These are phyloP conservation scores for Alternaria sp. DNA, from an alignment of 2,329 filamentous ascomycete species.

Conservation along the genomic window DNA sequence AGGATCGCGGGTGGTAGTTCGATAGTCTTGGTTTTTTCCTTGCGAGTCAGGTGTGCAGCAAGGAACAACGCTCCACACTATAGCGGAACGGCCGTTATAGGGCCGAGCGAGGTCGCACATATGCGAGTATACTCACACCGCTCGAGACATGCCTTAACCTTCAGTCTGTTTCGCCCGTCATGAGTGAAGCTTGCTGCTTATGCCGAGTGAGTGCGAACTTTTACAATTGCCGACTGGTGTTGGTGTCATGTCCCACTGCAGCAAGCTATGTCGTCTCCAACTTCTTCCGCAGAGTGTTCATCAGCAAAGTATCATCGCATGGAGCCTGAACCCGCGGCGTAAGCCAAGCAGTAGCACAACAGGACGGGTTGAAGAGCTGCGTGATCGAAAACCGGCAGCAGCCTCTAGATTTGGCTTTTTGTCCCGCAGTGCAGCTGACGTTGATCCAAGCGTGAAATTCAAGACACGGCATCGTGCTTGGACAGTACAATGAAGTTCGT, in stretches of 20 bases:
- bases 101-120: constrained; percentile 8
- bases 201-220: not conserved
- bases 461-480: constrained; percentile 13
- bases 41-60: constrained; percentile 6
- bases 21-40: not conserved
- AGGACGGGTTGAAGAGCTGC: constrained; percentile 5
- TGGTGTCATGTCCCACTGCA: constrained; percentile 5
- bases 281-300: not conserved
- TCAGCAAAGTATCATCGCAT: not conserved
- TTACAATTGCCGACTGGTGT: not conserved
- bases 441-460: constrained; percentile 14
- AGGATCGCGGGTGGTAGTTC: constrained; percentile 8
- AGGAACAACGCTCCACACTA: constrained; percentile 4
- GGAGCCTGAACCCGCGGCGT: constrained; percentile 1
- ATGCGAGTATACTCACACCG: constrained; percentile 12
- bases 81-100: constrained; percentile 2
- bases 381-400: constrained; percentile 11
- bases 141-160: not conserved
- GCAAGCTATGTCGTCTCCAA: constrained; percentile 1
- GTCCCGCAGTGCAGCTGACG: constrained; percentile 21
- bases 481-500: constrained; percentile 11
- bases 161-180: not conserved
- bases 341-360: constrained; percentile 9
- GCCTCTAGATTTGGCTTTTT: not conserved
- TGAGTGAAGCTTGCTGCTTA: constrained; percentile 6